Base-by-base conservation (phyloP, 192 early-diverging fungal genomes). In the Phlyctochytrium bullatum region DNA sequence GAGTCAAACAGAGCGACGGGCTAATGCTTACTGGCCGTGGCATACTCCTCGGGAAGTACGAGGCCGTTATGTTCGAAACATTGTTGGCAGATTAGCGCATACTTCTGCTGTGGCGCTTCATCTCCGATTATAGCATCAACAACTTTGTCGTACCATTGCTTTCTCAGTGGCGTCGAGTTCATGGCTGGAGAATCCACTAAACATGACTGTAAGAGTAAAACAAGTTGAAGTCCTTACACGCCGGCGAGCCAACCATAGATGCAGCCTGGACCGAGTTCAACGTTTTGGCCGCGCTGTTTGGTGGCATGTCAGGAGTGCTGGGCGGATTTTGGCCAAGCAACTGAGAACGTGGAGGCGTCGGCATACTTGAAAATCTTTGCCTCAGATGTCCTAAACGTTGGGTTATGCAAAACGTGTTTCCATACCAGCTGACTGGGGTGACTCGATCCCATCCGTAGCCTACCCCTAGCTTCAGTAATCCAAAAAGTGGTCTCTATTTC, bases 21-120 rank as follows among this genome's bases (percentile, higher is more conserved):
- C n/a, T 65, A 14, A 62, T 33, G 66, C 74, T 62, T 82, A 82
- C 80, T 73, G 27, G 80, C 71, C 23, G 29, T 67, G 3, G 69
- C 29, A 58, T 82, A 85, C 56, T 95, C 92, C 29, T 93, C 83
- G 6, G 92, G 89, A 32, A 91, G 79, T 12, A 90, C 91, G 36
- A 98, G 79, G 0, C 97, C 97, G 74, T 98, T 98, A 73, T 97
- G 95, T 0, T 87, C 85, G 70, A 87, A 93, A 76, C 97, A 98
- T 40, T 87, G 80, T 31, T 89, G 81, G 73, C 97, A 98, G 36
- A 98, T 91, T 29, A 98, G 80, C 23, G 97, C 97, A 69, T 94
- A 98, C 68, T 93, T 93, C 69, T 87, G 90, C 31, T 93, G 86
- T 1, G 90, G 92, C 24, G 90, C 89, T 27, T 92, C 92, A 25